Base-by-base conservation (phyloP, 2,329 filamentous ascomycete species). In the Epichloe scottii region DNA sequence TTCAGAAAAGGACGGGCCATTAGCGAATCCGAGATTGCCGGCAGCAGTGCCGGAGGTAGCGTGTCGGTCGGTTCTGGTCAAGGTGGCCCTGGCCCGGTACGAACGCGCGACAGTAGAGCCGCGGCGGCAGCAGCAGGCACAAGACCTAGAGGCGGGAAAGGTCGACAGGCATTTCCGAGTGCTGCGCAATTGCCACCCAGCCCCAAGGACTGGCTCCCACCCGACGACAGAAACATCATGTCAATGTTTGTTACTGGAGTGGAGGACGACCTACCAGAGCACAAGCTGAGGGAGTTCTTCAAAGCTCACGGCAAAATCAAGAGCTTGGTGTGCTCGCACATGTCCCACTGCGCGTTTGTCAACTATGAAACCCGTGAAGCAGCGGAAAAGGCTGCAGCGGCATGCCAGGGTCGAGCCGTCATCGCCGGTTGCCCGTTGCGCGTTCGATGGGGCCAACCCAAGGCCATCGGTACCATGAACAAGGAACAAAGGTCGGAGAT, bases 301-400 rank as follows among this genome's bases (percentile, higher is more conserved):
- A 82, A 88, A 54, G 79, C 80, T 17, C 89, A 90, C 60, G 93
- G 93, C 56, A 88, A 91, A 62, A 84, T 98, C 54, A 87, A 93
- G 60, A 96, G 89, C 26, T 72, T 98, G 15, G 85, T 98, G 38
- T 97, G 93, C 68, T 96, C 90, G 6, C 93, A 98, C 70, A 89
- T 95, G 72, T 91, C 91, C 15, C 93, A 97, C 63, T 97, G 90
- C 66, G 93, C 93, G 1, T 98, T 97, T 63, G 76, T 98, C 69
- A 98, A 98, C 70, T 98, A 89, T 65, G 82, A 89, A 59, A 87
- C 85, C 3, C 79, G 93, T 52, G 82, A 88, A 55, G 85, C 79
- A 1, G 93, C 94, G 0, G 93, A 98, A 69, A 82, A 78, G 53
- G 94, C 94, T 0, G 88, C 93, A 0, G 81, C 81, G 35, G 81